A percentile compares a stretch with the other conserved stretches of the same genome.
Conservation (phyloP, 2,329 filamentous ascomycete species). For the Verticillium dahliae region DNA sequence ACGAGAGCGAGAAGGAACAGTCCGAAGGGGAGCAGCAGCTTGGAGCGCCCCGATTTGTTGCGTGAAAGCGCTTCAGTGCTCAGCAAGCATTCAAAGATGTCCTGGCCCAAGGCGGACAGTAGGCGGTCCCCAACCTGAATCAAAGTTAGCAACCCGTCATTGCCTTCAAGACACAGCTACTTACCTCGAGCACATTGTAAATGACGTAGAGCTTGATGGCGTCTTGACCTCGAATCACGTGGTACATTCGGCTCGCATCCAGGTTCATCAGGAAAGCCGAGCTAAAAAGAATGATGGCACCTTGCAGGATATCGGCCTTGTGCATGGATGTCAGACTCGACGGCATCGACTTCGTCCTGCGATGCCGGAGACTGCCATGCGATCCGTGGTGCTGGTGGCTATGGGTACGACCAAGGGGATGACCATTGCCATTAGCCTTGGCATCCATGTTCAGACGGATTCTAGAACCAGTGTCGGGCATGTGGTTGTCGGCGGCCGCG, state of each 20-base stretch:
- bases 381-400: constrained; percentile 10
- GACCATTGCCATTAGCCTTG: constrained; percentile 6
- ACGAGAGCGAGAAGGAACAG: constrained; percentile 82
- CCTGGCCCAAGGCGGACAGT: constrained; percentile 85
- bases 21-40: constrained; percentile 79
- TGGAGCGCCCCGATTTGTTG: constrained; percentile 81
- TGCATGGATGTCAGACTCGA: constrained; percentile 81
- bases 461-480: neutral
- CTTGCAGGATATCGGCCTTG: constrained; percentile 92
- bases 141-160: neutral
- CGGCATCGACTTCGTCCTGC: constrained; percentile 74
- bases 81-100: constrained; percentile 92
- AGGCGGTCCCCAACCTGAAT: constrained; percentile 71
- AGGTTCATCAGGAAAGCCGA: constrained; percentile 81
- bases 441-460: constrained; percentile 2
- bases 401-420: neutral
- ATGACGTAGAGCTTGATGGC: constrained; percentile 99
- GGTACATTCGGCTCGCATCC: constrained; percentile 96
- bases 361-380: constrained; percentile 47
- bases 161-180: constrained; percentile 4
- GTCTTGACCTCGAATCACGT: constrained; percentile 91
- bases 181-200: constrained; percentile 87
- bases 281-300: constrained; percentile 78
- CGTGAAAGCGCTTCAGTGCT: constrained; percentile 88
- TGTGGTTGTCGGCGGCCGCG: neutral